Evolutionary conservation across 495 filamentous ascomycete genomes (phyloP).

Genomic region (Aspergillus ostianus): DNA sequence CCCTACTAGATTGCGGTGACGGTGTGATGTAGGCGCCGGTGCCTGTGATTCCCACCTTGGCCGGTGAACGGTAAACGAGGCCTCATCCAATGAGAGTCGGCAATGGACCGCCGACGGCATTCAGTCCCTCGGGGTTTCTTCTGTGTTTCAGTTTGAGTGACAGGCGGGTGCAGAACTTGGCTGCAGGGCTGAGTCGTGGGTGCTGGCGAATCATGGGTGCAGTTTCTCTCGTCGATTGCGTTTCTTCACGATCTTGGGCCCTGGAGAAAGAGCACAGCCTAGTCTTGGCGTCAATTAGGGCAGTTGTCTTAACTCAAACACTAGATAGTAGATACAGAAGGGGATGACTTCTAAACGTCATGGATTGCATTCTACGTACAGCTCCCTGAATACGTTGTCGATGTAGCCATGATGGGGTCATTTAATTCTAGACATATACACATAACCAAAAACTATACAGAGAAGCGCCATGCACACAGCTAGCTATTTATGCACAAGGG

Average conservation of each 20-base stretch:
- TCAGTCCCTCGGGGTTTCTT: background rate
- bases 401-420: background rate
- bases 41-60: constrained; percentile 19
- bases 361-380: too few relatives aligned
- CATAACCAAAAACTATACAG: background rate
- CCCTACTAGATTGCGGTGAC: constrained; percentile 6
- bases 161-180: constrained; percentile 1
- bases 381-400: background rate
- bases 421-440: background rate
- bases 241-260: background rate
- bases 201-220: background rate
- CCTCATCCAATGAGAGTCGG: constrained; percentile 3
- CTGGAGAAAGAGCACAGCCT: background rate
- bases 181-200: background rate
- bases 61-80: constrained; percentile 1
- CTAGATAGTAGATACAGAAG: too few relatives aligned
- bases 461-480: background rate
- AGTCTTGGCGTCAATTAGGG: background rate
- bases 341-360: too few relatives aligned
- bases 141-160: constrained; percentile 4
- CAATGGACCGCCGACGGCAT: background rate
- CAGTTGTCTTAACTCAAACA: background rate
- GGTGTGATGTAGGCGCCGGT: constrained; percentile 20
- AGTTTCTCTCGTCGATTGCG: background rate
- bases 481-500: background rate